Evolutionary conservation across 306 rosid genomes (phyloP), one percentile per base, ranked within the genome.

Genomic region (Mucuna pruriens): DNA sequence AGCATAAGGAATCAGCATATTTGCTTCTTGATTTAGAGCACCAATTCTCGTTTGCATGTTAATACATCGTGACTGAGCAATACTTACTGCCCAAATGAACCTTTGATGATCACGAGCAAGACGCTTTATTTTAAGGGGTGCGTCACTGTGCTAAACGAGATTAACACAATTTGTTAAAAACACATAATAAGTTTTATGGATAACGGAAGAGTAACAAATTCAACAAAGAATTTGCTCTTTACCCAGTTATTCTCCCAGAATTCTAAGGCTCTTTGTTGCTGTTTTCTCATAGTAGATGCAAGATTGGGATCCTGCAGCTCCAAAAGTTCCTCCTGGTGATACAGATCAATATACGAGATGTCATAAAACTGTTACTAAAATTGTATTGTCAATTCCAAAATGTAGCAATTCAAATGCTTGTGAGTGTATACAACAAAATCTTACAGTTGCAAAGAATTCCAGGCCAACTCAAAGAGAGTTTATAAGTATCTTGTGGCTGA

Each of bases 221-320:
- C n/a, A 45, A 84, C 66, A 67, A 19, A 69, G 13, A 85, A 38
- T 67, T 67, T 82, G 39, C 75, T 71, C 22, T 15, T 39, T 87
- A 95, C 98, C 99, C 98, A 95, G 81, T 93, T 90, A 72, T 85
- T 93, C 85, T 85, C 89, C 99, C 99, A 93, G 84, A 95, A 95
- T 39, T 89, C 82, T 60, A 90, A 31, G 46, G 90, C 94, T 63
- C 97, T 89, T 12, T 51, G 85, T 69, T 91, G 94, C 88, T 90
- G 93, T 46, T 80, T 84, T 85, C 91, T 89, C 39, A 91, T 87
- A 20, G 84, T 84, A 64, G 96, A 93, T 79, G 98, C 90, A 86
- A 95, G 99, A 79, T 78, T 38, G 19, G 82, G 73, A 87, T 95
- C 93, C 84, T 95, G 99, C 76, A 95, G 91, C 89, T 91, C 98